A percentile compares a stretch with the other conserved stretches of the same genome.
phyloP scores from a whole-genome alignment of 495 filamentous ascomycete genomes.

The Trichoderma parareesei region DNA sequence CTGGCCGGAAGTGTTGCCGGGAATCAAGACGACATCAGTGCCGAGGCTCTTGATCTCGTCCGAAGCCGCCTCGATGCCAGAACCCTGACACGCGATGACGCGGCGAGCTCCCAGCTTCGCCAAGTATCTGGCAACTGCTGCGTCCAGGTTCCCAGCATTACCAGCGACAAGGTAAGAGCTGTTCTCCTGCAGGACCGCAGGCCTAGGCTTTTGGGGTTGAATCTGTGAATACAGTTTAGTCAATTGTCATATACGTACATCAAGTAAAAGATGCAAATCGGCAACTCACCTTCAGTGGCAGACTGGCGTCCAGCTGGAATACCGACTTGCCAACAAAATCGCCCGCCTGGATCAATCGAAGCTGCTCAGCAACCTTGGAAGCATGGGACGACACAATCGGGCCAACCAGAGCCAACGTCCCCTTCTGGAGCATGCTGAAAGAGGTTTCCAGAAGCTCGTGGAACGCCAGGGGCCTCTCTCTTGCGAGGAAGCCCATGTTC shows the following conservation, averaged over 20 bases:
- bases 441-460: slow-evolving; percentile 22
- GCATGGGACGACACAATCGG: slow-evolving; percentile 32
- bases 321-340: slow-evolving; percentile 51
- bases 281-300: neutral
- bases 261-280: neutral
- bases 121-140: slow-evolving; percentile 38
- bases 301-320: slow-evolving; percentile 18
- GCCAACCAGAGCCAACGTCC: slow-evolving; percentile 20
- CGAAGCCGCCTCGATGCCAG: neutral
- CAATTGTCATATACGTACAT: no score
- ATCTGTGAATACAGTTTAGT: neutral
- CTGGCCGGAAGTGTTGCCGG: neutral
- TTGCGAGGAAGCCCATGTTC: slow-evolving; percentile 29
- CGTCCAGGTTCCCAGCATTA: slow-evolving; percentile 45
- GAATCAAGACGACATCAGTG: neutral
- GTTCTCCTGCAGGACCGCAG: neutral
- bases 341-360: slow-evolving; percentile 40
- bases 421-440: slow-evolving; percentile 22
- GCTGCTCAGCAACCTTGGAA: slow-evolving; percentile 35
- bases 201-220: neutral
- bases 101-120: slow-evolving; percentile 35
- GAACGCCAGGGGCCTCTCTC: slow-evolving; percentile 21
- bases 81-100: slow-evolving; percentile 20
- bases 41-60: neutral
- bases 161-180: slow-evolving; percentile 39